These are phyloP conservation scores for Coemansia sp. DNA, from an alignment of 192 early-diverging fungal genomes.

Conservation along the genomic window DNA sequence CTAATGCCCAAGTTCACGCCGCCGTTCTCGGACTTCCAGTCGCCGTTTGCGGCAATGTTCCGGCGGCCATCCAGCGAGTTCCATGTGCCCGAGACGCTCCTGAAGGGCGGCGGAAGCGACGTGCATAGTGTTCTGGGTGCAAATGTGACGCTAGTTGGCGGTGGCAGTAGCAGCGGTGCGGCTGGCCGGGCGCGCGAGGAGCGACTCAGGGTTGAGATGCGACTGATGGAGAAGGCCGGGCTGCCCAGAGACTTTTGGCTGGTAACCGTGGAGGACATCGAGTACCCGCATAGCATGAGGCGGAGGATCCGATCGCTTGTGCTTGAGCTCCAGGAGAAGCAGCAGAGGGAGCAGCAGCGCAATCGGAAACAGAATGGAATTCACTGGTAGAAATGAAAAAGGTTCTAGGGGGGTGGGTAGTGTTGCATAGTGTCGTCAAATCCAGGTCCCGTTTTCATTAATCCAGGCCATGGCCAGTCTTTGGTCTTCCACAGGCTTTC, in stretches of 20 bases:
- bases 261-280: conserved; percentile 54
- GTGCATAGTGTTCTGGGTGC: conserved; percentile 5
- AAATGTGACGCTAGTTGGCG: conserved; percentile 5
- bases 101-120: conserved; percentile 29
- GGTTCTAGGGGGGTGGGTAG: too few relatives aligned
- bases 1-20: conserved; percentile 37
- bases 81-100: conserved; percentile 20
- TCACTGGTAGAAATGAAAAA: not conserved
- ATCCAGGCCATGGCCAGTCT: too few relatives aligned
- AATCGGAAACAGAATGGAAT: not conserved
- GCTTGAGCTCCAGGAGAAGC: conserved; percentile 30
- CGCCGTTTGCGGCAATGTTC: conserved; percentile 25
- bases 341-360: conserved; percentile 13
- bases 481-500: too few relatives aligned
- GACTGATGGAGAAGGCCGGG: conserved; percentile 47
- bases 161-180: not conserved
- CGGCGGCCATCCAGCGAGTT: conserved; percentile 5
- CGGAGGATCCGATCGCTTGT: conserved; percentile 42
- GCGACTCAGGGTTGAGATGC: conserved; percentile 26
- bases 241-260: conserved; percentile 52
- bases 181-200: conserved; percentile 30
- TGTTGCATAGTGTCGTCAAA: too few relatives aligned
- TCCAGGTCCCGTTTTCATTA: too few relatives aligned
- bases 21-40: conserved; percentile 37
- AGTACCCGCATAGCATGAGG: conserved; percentile 53